Evolutionary conservation across 192 early-diverging fungal species (phyloP), one percentile per base, ranked within the genome.

Genomic region (Coemansia sp.): DNA sequence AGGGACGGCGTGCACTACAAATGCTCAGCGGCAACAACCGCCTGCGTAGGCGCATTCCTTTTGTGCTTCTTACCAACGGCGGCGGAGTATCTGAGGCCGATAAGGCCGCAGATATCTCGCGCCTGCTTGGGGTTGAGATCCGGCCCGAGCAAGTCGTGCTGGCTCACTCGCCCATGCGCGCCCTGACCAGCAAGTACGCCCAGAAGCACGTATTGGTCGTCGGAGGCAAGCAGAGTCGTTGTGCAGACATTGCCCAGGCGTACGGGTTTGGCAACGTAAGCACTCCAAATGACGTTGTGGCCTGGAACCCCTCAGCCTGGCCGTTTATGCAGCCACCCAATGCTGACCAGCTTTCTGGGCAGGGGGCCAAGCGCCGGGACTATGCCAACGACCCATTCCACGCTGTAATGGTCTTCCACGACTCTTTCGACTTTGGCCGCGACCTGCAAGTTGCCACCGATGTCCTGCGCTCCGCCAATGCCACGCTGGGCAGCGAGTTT

Each of bases 111-210:
- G 88, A 93, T 63, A 86, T 97, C 29, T 87, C 82, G 36, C 31
- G 76, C 52, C 79, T 80, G 43, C 68, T 94, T 13, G 89, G 80
- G 33, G 63, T 90, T 3, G 71, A 89, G 85, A 86, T 92, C 62
- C 71, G 68, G 13, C 79, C 89, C 10, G 75, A 84, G 12, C 92
- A 94, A 63, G 75, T 95, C 34, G 84, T 95, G n/a, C 72, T 96
- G 13, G 91, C 94, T 16, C 95, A 97, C 82, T 89, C 93, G 27
- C 96, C 96, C 11, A 95, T 97, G 96, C 84, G 80, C 15, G 61
- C 80, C 1, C 82, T 96, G 18, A 87, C 86, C 0, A 41, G 78
- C 7, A 76, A 84, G 60, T 96, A 93, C 73, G 71, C 78, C 16
- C 65, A 91, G 74, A 71, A 82, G 22, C 85, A 87, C 29, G 88